Percentiles rank a stretch among this genome's conserved stretches.
Evolutionary conservation across 1,284 basidiomycete genomes (phyloP).

Genomic region (Fomitopsis palustris): DNA sequence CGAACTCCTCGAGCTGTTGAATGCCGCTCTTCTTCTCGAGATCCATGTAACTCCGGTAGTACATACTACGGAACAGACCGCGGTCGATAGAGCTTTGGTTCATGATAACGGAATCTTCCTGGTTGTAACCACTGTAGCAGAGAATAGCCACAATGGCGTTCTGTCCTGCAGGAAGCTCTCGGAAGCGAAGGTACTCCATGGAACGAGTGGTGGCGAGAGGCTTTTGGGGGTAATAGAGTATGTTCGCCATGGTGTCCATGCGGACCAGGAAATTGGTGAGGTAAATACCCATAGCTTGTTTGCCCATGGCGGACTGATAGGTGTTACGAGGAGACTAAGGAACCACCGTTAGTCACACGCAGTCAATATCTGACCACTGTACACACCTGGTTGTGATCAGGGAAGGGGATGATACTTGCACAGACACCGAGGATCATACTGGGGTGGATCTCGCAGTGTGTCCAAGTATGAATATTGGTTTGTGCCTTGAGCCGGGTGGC

Average conservation of each 20-base stretch:
- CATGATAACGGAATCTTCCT: conserved; percentile 99
- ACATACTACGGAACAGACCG: conserved; percentile 97
- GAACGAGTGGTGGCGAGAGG: conserved; percentile 97
- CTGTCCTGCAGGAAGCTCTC: conserved; percentile 95
- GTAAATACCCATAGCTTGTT: conserved; percentile 99
- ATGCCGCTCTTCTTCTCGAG: conserved; percentile 97
- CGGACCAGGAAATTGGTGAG: conserved; percentile 97
- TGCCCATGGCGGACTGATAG: conserved; percentile 99
- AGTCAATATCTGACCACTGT: neutral
- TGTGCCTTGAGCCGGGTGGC: conserved; percentile 84
- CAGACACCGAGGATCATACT: conserved; percentile 99
- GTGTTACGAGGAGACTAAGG: conserved; percentile 95
- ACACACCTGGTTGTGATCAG: conserved; percentile 95
- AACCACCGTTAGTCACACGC: conserved; percentile 14
- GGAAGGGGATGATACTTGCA: conserved; percentile 99
- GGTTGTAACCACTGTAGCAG: conserved; percentile 99
- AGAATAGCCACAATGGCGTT: conserved; percentile 98
- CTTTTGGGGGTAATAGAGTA: conserved; percentile 98
- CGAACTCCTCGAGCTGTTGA: conserved; percentile 92
- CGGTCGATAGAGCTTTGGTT: conserved; percentile 99
- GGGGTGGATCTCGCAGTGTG: conserved; percentile 99
- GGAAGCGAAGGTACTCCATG: conserved; percentile 98
- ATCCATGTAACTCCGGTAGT: conserved; percentile 98
- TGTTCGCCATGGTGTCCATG: conserved; percentile 99
- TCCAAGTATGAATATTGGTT: conserved; percentile 88